Evolutionary conservation across 352 stramenopile species (phyloP), one percentile per base, ranked within the genome.

Genomic region (Pythium phragmiticola): DNA sequence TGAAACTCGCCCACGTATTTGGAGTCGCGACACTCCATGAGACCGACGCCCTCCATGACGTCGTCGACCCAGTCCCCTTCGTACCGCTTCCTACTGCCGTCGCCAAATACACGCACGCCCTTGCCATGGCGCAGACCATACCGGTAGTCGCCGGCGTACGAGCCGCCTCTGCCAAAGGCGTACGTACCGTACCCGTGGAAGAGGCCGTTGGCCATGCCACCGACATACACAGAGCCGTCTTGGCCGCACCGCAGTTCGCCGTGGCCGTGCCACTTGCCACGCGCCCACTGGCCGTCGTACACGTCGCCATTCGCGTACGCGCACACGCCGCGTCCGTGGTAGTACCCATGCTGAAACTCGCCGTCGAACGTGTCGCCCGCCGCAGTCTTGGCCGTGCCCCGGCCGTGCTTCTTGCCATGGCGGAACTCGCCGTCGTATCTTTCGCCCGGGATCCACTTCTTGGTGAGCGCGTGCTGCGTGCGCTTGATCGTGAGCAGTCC

Each of bases 31-130:
- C 73, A 76, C 51, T 88, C 75, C 41, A 89, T 66, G 4, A 88
- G 73, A 2, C 82, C 84, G 16, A 77, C 66, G 9, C 84, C 84
- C 23, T 89, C 59, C 51, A 80, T 78, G 39, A 78, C 70, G 53
- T 90, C 79, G 21, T 90, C 64, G 9, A 52, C 42, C 82, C 82
- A 95, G 21, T 84, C 67, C 41, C 86, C 86, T 60, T 95, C 84
- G 60, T 93, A 95, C 34, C 61, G 61, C 43, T 75, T 76, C 26
- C 26, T 5, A 30, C 26, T 30, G 12, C 67, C 48, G 9, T 72
- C 70, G 21, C 73, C 76, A 66, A 88, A 93, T 26, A 80, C 68
- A 7, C 86, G 80, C 11, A 79, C 53, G 16, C 84, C 86, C 48
- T 83, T 78, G 49, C 86, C 86, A 30, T 91, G 78, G 0, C 81